Evolutionary conservation across 176 grass and related monocot genomes (phyloP).

Genomic region (Oryza officinalis): DNA sequence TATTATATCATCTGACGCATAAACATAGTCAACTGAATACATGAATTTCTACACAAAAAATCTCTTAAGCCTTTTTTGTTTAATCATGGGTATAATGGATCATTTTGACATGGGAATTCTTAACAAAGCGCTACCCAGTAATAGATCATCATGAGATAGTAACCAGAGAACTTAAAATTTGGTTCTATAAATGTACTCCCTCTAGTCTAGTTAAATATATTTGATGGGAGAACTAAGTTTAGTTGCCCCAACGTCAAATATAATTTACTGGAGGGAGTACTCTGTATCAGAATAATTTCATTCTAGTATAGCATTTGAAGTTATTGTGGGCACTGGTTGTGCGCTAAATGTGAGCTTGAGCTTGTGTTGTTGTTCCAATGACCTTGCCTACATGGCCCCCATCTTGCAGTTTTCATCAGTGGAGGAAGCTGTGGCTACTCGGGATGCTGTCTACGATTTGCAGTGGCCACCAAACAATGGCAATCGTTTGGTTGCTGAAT

Average conservation of each 20-base stretch:
- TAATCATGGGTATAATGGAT: not conserved
- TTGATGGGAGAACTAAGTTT: too few species aligned
- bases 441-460: slow-evolving; percentile 84
- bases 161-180: not conserved
- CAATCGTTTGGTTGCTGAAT: slow-evolving; percentile 85
- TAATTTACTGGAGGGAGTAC: too few species aligned
- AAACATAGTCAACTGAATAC: not conserved
- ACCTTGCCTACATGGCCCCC: slow-evolving; percentile 5
- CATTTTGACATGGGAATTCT: not conserved
- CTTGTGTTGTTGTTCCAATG: not conserved
- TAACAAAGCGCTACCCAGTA: not conserved
- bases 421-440: slow-evolving; percentile 89
- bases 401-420: slow-evolving; percentile 68
- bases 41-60: not conserved
- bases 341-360: not conserved
- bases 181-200: not conserved
- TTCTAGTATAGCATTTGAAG: not conserved
- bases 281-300: not conserved
- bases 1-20: not conserved
- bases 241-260: too few species aligned
- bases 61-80: not conserved
- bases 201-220: too few species aligned
- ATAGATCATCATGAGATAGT: not conserved
- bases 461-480: slow-evolving; percentile 95
- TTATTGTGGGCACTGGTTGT: not conserved